A percentile compares a stretch with the other conserved stretches of the same genome.
Conservation (phyloP, 148 eudicot genomes). For the Pouteria glomerata region DNA sequence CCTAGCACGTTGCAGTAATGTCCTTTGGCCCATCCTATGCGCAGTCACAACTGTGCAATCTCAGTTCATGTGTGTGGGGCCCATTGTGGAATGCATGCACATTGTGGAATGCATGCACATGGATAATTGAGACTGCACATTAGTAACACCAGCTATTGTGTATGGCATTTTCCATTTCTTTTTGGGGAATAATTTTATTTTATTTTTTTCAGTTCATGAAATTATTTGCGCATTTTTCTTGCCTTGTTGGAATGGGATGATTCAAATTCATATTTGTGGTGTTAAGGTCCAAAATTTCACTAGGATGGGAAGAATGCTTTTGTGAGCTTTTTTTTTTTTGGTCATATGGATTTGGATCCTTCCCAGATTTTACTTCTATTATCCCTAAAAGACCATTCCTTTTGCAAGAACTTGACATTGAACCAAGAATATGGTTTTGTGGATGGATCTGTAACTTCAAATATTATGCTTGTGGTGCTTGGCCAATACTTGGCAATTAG, state of each 20-base stretch:
- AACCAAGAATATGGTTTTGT: not conserved
- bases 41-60: no score
- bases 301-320: not conserved
- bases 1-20: not conserved
- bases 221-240: not conserved
- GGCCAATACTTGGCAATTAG: no score
- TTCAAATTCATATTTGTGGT: not conserved
- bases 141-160: no score
- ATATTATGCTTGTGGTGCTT: no score
- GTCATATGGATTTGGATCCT: not conserved
- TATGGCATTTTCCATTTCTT: no score
- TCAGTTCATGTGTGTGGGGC: no score
- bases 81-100: no score
- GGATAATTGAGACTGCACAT: no score
- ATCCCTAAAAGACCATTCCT: not conserved
- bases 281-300: not conserved
- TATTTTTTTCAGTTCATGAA: no score
- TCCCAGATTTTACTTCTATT: not conserved
- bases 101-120: no score
- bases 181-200: no score
- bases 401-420: not conserved
- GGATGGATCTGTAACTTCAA: not conserved
- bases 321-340: not conserved
- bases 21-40: no score
- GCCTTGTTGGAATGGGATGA: not conserved